Base-by-base conservation (phyloP, 805 yeast species). In the Vanderwaltozyma yarrowii region DNA sequence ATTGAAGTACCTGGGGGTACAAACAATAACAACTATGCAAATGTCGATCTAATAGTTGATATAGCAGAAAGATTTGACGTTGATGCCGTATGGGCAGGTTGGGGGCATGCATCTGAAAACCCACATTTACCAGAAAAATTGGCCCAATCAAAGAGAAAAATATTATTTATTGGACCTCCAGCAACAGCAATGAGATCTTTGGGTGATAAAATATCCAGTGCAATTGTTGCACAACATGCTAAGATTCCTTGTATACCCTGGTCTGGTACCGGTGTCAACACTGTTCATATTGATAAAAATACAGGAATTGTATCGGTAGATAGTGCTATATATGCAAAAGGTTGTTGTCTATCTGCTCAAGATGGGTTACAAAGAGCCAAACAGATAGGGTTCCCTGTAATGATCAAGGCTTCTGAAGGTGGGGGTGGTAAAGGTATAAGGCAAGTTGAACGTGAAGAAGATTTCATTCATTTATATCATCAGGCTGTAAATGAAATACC, bases 351-450 rank as follows among this genome's bases (percentile, higher is more conserved):
- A 7, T 69, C 78, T 30, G 86, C 97, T 34, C 92, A 80, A 54
- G 95, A 89, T 54, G 99, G 97, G 45, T 70, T 92, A 39, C 72
- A 50, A 33, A 84, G 82, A 60, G 98, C 98, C 41, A 75, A 71
- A 52, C 61, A 73, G 53, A 88, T 92, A 54, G 98, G 98, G 1
- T 87, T 92, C 70, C 99, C 99, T 21, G 95, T 92, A 39, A 92
- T 92, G 99, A 79, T 92, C 60, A 92, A 92, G 65, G 98, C 98
- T 35, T 87, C 96, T 42, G 99, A 92, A 77, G 99, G 99, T 71
- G 99, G 99, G 65, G 99, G 99, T 68, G 99, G 99, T 71, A 92
- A 92, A 68, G 99, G 99, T 75, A 92, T 92, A 62, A 81, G 99
- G 70, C 86, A 87, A 66, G 97, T 87, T 46, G 95, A 84, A 39